These are phyloP conservation scores for Cordyceps militaris DNA, from an alignment of 2,329 filamentous ascomycete genomes.

Conservation along the genomic window DNA sequence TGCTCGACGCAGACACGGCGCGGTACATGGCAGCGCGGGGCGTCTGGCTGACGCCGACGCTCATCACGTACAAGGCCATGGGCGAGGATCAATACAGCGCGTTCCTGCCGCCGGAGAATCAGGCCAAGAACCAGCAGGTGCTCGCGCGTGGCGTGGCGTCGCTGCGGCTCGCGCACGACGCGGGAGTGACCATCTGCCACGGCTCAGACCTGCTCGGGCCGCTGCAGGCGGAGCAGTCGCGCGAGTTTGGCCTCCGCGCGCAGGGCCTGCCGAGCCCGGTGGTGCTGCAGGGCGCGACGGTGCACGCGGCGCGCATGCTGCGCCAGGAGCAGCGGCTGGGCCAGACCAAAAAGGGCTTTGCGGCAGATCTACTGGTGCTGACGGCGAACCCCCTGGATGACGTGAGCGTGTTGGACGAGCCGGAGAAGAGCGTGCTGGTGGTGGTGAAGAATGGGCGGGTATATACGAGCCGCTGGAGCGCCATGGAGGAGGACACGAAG, in stretches of 20 bases:
- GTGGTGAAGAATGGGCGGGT: slow-evolving; percentile 48
- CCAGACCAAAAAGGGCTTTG: slow-evolving; percentile 41
- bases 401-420: slow-evolving; percentile 41
- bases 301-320: slow-evolving; percentile 45
- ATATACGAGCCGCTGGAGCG: slow-evolving; percentile 24
- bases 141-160: slow-evolving; percentile 38
- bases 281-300: slow-evolving; percentile 26
- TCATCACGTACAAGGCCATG: slow-evolving; percentile 46
- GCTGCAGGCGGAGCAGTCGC: slow-evolving; percentile 24
- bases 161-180: slow-evolving; percentile 41
- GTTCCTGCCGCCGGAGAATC: slow-evolving; percentile 37
- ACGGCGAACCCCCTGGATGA: slow-evolving; percentile 49
- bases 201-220: slow-evolving; percentile 36
- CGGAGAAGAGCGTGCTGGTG: slow-evolving; percentile 39
- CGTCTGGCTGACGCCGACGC: slow-evolving; percentile 46
- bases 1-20: slow-evolving; percentile 37
- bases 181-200: slow-evolving; percentile 49
- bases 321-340: slow-evolving; percentile 40
- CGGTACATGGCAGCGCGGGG: slow-evolving; percentile 41
- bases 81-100: slow-evolving; percentile 33
- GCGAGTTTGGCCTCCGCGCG: slow-evolving; percentile 26
- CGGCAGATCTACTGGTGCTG: slow-evolving; percentile 47
- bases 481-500: slow-evolving; percentile 15
- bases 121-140: slow-evolving; percentile 44
- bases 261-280: slow-evolving; percentile 18